These are phyloP conservation scores for Taphrina pruni DNA, from an alignment of 1,139 yeast species.

Conservation along the genomic window DNA sequence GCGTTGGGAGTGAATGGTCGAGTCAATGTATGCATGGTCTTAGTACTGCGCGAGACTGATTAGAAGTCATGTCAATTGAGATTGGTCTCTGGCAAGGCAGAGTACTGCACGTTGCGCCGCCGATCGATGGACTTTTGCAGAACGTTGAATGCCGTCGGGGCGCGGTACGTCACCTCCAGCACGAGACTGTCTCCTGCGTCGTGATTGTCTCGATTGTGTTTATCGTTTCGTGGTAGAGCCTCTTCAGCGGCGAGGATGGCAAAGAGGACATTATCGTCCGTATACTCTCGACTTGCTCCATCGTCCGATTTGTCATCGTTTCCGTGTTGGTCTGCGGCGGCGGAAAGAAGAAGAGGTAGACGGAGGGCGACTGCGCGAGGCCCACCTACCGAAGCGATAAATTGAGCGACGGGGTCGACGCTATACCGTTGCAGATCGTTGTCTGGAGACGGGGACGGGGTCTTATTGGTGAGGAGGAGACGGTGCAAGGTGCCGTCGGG, in stretches of 20 bases:
- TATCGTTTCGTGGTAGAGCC: background rate
- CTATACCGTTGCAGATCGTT: too few species aligned
- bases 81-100: background rate
- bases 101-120: constrained; percentile 6
- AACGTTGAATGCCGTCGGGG: constrained; percentile 19
- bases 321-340: background rate
- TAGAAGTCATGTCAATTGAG: too few species aligned
- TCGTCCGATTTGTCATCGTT: background rate
- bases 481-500: constrained; percentile 13
- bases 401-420: constrained; percentile 21
- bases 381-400: constrained; percentile 6
- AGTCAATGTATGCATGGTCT: too few species aligned
- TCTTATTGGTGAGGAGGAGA: constrained; percentile 13
- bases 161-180: constrained; percentile 21
- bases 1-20: too few species aligned
- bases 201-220: background rate
- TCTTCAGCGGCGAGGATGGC: background rate
- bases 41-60: too few species aligned
- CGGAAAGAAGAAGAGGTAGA: too few species aligned
- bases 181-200: background rate
- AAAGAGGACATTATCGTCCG: constrained; percentile 20
- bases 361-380: constrained; percentile 27
- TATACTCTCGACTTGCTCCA: background rate
- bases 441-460: background rate
- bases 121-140: constrained; percentile 7